Conservation (phyloP, 495 filamentous ascomycete species). For the Penicillium longicatenatum region DNA sequence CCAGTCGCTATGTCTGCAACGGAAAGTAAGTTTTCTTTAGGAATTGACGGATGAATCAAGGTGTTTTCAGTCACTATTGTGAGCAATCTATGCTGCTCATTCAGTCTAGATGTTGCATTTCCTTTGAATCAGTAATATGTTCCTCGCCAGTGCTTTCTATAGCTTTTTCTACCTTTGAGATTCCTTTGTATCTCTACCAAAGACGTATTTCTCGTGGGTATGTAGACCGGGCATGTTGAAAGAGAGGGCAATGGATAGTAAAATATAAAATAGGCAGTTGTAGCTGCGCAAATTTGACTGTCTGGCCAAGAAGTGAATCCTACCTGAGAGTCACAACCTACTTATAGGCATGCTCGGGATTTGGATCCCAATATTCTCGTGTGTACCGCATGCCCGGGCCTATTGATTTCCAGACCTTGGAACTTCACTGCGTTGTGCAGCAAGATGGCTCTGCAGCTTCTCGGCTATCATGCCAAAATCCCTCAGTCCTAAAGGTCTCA, state of each 20-base stretch:
- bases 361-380: not conserved
- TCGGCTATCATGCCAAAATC: not conserved
- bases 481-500: not conserved
- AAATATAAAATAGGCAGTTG: not conserved
- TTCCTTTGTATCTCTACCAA: constrained; percentile 9
- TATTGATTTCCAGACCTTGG: too few relatives aligned
- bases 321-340: not conserved
- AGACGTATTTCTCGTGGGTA: constrained; percentile 13
- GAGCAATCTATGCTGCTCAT: constrained; percentile 23
- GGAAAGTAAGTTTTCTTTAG: constrained; percentile 8
- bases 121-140: not conserved
- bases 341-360: not conserved
- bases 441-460: not conserved
- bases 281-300: not conserved
- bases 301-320: not conserved
- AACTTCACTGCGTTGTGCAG: too few relatives aligned
- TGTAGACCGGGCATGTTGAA: not conserved
- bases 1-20: constrained; percentile 31
- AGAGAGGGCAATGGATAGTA: not conserved
- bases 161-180: constrained; percentile 4
- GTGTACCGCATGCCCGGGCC: not conserved
- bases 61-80: constrained; percentile 13
- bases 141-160: not conserved
- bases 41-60: constrained; percentile 22
- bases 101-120: constrained; percentile 10